phyloP scores from a whole-genome alignment of 345 rosid species.

The Clausena lansium region DNA sequence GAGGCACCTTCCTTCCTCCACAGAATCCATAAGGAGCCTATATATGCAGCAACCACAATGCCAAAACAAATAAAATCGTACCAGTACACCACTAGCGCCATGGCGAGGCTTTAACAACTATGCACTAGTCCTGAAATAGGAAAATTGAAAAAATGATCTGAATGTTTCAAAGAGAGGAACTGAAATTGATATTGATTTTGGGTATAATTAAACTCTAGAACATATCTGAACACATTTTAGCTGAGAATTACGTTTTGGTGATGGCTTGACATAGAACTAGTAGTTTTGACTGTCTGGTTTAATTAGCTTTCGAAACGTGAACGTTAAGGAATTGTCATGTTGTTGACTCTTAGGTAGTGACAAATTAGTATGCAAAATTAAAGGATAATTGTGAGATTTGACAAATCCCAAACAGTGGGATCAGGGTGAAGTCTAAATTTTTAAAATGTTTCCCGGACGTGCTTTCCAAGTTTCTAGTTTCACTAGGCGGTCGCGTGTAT shows the following conservation, averaged over 20 bases:
- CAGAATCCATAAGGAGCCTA: conserved; percentile 55
- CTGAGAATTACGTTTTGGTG: background rate
- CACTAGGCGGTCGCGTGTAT: background rate
- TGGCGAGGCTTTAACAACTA: conserved; percentile 1
- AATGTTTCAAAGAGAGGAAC: background rate
- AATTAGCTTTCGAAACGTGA: background rate
- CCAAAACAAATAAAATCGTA: conserved; percentile 77
- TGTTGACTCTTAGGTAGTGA: background rate
- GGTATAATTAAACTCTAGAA: background rate
- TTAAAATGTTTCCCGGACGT: too few species aligned
- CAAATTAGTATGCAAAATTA: background rate
- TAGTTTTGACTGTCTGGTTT: conserved; percentile 44
- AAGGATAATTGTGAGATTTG: background rate
- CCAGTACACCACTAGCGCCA: conserved; percentile 68
- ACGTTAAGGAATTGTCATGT: background rate
- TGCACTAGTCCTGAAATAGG: background rate
- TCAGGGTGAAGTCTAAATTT: background rate
- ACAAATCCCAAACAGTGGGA: background rate
- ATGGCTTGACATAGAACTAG: conserved; percentile 19
- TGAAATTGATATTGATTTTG: background rate
- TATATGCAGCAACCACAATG: conserved; percentile 53
- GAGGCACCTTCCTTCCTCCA: conserved; percentile 50
- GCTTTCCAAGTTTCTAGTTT: background rate
- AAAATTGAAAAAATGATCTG: background rate
- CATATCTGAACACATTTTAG: background rate